Base-by-base conservation (phyloP, 306 rosid genomes). In the Vigna nakashimae region DNA sequence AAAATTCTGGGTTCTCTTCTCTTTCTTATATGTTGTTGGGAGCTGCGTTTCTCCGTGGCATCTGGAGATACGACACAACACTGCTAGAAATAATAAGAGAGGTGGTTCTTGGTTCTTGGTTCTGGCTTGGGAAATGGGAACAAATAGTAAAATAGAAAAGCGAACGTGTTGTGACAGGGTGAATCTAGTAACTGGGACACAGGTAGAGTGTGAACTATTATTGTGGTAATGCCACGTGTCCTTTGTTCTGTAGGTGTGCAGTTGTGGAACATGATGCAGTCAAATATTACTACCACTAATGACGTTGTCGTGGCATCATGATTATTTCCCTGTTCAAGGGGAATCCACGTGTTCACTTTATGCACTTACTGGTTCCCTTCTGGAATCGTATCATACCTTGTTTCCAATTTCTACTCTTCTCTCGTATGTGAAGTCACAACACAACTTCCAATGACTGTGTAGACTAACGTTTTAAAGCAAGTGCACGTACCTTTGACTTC, bases 131-230 rank as follows among this genome's bases (percentile, higher is more conserved):
- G 12, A 26, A 59, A 59, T 28, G 18, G 65, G 3, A 70, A 52
- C 49, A 69, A 18, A 52, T 63, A 62, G 40, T 28, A 9, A 58
- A 58, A 56, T 11, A 50, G 52, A 45, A 55, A 34, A 2, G 14
- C 3, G 42, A 49, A 84, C 85, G 90, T 82, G 88, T 50, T 48
- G 1, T 64, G 52, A 55, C 59, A 65, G 65, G 80, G 62, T 69
- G 30, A 57, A 67, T 65, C 55, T 45, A 45, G 51, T 22, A 20
- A 36, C 49, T n/a, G 17, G 11, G 60, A 3, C 1, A 57, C 20
- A 22, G 64, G 40, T 42, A 15, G 38, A 77, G 40, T 18, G 66
- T 18, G 56, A 84, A 30, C 42, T 22, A 9, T 2, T n/a, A 0
- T 43, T 45, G 10, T 20, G 7, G 28, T 32, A 20, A 2, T 50